phyloP scores from a whole-genome alignment of 768 basidiomycete genomes.

The Glaciozyma martinii region DNA sequence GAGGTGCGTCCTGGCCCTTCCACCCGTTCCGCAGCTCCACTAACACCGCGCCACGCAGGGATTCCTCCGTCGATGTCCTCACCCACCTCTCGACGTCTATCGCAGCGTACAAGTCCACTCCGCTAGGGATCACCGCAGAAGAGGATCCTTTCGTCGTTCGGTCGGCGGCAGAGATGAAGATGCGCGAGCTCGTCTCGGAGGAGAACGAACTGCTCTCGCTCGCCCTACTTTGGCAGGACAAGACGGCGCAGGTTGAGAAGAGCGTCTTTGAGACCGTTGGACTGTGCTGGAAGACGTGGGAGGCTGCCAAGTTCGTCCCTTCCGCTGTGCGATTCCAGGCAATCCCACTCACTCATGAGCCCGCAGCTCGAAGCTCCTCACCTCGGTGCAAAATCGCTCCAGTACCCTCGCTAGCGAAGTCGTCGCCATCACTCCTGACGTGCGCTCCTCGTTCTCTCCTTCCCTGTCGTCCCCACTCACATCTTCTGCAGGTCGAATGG shows the following conservation, averaged over 20 bases:
- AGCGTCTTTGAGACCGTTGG: slow-evolving; percentile 7
- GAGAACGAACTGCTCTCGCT: slow-evolving; percentile 18
- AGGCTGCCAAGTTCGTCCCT: slow-evolving; percentile 7
- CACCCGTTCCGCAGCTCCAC: neutral
- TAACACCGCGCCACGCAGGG: neutral
- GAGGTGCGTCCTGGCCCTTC: slow-evolving; percentile 10
- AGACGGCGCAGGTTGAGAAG: slow-evolving; percentile 8
- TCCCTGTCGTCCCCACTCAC: neutral
- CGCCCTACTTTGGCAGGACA: slow-evolving; percentile 16
- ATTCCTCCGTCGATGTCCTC: neutral
- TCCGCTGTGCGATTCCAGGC: neutral
- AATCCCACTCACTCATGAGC: neutral
- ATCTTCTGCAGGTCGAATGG: slow-evolving; percentile 18
- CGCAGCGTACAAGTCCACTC: neutral
- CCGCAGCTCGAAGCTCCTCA: slow-evolving; percentile 8
- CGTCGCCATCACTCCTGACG: slow-evolving; percentile 11
- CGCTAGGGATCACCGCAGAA: neutral
- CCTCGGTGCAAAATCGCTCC: slow-evolving; percentile 12
- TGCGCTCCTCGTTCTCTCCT: neutral
- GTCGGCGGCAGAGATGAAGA: slow-evolving; percentile 8
- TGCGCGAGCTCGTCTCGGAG: slow-evolving; percentile 8
- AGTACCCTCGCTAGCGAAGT: slow-evolving; percentile 22
- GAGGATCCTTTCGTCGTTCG: slow-evolving; percentile 28
- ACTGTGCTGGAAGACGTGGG: slow-evolving; percentile 19
- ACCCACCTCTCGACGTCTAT: neutral